Conservation (phyloP, 1,284 basidiomycete genomes). For the Naganishia sp. region DNA sequence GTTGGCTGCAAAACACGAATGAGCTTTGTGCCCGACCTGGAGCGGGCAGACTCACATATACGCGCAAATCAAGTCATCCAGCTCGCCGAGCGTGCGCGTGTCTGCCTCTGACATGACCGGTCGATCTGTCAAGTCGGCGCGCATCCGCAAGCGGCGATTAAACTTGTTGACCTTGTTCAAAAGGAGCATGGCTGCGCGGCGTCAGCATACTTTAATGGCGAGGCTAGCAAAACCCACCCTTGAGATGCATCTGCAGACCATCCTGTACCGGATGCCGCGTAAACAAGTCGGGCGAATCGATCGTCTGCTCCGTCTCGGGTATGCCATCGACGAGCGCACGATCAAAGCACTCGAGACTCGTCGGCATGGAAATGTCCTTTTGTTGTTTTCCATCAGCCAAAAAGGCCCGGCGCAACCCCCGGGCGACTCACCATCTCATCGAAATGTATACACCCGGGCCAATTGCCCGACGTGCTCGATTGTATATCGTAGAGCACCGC, state of each 20-base stretch:
- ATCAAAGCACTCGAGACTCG: conserved; percentile 43
- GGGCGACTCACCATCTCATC: conserved; percentile 45
- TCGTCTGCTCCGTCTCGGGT: conserved; percentile 44
- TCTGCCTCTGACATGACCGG: conserved; percentile 36
- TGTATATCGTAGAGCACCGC: conserved; percentile 30
- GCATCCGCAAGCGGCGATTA: conserved; percentile 39
- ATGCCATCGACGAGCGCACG: conserved; percentile 35
- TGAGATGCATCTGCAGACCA: conserved; percentile 42
- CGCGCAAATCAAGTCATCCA: conserved; percentile 40
- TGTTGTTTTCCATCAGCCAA: neutral
- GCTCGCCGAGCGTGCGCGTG: conserved; percentile 41
- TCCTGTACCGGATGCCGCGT: conserved; percentile 47
- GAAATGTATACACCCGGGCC: conserved; percentile 38
- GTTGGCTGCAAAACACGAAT: conserved; percentile 30
- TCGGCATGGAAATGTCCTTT: conserved; percentile 44
- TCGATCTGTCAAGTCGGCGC: neutral
- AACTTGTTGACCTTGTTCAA: conserved; percentile 41
- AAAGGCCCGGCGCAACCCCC: neutral
- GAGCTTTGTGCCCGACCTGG: neutral
- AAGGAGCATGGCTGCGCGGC: conserved; percentile 37
- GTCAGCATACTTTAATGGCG: conserved; percentile 40
- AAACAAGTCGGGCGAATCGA: conserved; percentile 42
- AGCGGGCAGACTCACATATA: conserved; percentile 34
- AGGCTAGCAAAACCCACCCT: conserved; percentile 36
- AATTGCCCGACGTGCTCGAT: conserved; percentile 39